Percentiles rank a stretch among this genome's conserved stretches.
These are phyloP conservation scores for Peniophora sp. DNA, from an alignment of 1,284 basidiomycete species.

Conservation along the genomic window DNA sequence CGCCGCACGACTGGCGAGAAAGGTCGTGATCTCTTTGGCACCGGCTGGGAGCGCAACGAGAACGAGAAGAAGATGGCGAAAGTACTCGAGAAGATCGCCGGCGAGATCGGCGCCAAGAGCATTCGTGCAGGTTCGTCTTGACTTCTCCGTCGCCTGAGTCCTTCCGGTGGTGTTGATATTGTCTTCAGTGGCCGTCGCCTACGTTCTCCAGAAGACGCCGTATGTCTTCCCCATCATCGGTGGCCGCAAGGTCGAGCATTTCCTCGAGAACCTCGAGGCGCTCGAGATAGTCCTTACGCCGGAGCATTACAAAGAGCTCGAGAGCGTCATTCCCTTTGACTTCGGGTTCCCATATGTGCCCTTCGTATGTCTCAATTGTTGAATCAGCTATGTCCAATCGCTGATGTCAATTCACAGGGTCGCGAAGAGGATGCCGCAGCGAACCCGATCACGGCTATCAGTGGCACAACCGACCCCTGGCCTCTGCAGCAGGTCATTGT, in stretches of 20 bases:
- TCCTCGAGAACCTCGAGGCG: neutral
- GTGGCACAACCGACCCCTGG: too few relatives aligned
- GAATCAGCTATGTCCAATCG: too few relatives aligned
- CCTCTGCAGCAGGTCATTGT: too few relatives aligned
- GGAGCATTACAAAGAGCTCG: neutral
- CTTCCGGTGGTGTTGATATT: too few relatives aligned
- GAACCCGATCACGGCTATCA: too few relatives aligned
- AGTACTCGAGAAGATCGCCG: constrained; percentile 12
- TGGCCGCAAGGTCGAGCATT: neutral
- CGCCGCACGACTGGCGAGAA: neutral
- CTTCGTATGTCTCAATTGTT: neutral
- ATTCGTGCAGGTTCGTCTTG: constrained; percentile 5
- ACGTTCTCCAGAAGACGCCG: neutral
- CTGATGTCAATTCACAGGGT: too few relatives aligned
- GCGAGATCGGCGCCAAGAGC: constrained; percentile 13
- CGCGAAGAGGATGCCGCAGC: too few relatives aligned
- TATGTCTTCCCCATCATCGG: neutral
- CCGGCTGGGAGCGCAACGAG: constrained; percentile 22
- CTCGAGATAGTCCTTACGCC: neutral
- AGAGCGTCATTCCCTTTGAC: neutral
- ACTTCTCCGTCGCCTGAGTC: too few relatives aligned
- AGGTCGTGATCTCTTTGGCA: constrained; percentile 13
- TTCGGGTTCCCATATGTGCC: neutral
- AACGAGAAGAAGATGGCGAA: constrained; percentile 18
- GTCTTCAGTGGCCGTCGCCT: neutral